Conservation (phyloP, 495 filamentous ascomycete species). For the Aspergillus olivimuriae region DNA sequence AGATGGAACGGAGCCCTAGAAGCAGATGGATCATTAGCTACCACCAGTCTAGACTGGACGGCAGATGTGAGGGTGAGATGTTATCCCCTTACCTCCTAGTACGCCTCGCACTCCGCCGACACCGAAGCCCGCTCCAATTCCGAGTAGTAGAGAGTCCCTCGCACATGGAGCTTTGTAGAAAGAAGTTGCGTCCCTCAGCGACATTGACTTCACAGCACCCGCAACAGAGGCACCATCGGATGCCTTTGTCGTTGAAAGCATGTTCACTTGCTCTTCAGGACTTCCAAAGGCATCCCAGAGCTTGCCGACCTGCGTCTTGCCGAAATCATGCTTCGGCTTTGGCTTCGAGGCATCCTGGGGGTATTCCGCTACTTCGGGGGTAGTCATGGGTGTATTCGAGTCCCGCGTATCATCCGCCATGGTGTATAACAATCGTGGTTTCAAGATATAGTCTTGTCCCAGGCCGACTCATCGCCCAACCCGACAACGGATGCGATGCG, state of each 20-base stretch:
- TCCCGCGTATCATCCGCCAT: conserved; percentile 55
- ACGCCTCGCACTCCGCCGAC: conserved; percentile 66
- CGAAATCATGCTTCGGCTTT: conserved; percentile 35
- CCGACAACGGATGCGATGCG: conserved; percentile 2
- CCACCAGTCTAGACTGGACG: too few species aligned
- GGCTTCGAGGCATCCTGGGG: too few species aligned
- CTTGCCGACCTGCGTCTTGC: conserved; percentile 44
- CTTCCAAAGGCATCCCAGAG: conserved; percentile 47
- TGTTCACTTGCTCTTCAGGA: conserved; percentile 45
- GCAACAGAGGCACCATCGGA: conserved; percentile 42
- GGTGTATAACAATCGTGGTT: too few species aligned
- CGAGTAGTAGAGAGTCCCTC: conserved; percentile 72
- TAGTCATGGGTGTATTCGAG: conserved; percentile 13
- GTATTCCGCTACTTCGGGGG: too few species aligned
- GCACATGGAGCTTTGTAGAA: conserved; percentile 80
- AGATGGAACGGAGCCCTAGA: conserved; percentile 39
- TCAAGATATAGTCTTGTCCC: too few species aligned
- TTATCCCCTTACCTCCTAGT: conserved; percentile 68
- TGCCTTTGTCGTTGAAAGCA: conserved; percentile 26
- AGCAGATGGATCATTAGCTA: too few species aligned
- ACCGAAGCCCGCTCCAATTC: conserved; percentile 71
- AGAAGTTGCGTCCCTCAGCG: conserved; percentile 59
- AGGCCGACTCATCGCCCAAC: background rate
- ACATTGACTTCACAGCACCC: conserved; percentile 62
- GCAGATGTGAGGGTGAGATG: too few species aligned